Evolutionary conservation across 2,329 filamentous ascomycete genomes (phyloP).

Genomic region (Scedosporium apiospermum): DNA sequence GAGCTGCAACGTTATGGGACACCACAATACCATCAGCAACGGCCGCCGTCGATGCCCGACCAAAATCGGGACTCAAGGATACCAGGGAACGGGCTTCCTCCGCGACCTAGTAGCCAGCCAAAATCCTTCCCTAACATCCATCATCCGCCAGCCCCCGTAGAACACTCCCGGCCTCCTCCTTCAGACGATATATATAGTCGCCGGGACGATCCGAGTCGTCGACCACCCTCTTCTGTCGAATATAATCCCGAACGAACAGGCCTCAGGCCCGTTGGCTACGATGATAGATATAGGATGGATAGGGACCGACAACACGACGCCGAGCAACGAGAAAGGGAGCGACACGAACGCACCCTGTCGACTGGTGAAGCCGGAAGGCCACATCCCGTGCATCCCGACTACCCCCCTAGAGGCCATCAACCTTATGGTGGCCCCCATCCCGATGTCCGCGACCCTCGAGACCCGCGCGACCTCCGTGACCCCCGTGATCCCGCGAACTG

Average conservation of each 20-base stretch:
- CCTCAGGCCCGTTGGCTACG: conserved; percentile 34
- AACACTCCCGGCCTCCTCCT: conserved; percentile 31
- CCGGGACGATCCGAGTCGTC: conserved; percentile 36
- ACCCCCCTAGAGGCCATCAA: conserved; percentile 35
- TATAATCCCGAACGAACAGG: conserved; percentile 43
- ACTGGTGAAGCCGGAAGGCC: conserved; percentile 36
- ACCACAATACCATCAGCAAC: conserved; percentile 45
- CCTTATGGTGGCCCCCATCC: conserved; percentile 31
- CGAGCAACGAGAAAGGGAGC: conserved; percentile 33
- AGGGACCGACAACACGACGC: conserved; percentile 35
- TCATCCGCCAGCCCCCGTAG: conserved; percentile 31
- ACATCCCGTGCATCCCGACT: conserved; percentile 31
- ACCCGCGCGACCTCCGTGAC: neutral
- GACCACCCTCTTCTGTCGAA: conserved; percentile 27
- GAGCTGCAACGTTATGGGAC: conserved; percentile 51
- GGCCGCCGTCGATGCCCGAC: conserved; percentile 38
- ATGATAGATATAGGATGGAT: conserved; percentile 44
- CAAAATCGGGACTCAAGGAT: conserved; percentile 32
- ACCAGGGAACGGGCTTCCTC: conserved; percentile 28
- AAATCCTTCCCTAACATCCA: conserved; percentile 36
- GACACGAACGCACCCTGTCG: conserved; percentile 38
- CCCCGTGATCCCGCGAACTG: conserved; percentile 17
- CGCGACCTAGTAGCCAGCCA: conserved; percentile 42
- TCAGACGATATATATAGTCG: conserved; percentile 36
- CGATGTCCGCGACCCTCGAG: conserved; percentile 26